Evolutionary conservation across 495 filamentous ascomycete species (phyloP).

Genomic region (Penicillium cataractarum): DNA sequence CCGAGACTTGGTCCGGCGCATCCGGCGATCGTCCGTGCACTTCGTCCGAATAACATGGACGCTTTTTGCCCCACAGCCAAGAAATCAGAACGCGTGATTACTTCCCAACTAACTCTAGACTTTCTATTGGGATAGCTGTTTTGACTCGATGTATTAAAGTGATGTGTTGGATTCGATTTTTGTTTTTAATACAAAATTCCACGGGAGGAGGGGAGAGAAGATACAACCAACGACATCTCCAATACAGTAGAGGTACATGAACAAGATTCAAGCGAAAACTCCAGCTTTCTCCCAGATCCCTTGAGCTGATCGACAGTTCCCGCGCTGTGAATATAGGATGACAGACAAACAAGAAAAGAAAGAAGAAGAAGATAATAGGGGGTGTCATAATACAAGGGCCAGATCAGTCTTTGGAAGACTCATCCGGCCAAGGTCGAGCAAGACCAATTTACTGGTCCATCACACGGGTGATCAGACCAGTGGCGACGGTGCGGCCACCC

Average conservation of each 20-base stretch:
- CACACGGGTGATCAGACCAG: constrained; percentile 87
- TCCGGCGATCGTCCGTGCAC: constrained; percentile 26
- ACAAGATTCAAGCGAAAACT: constrained; percentile 47
- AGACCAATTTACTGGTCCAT: constrained; percentile 41
- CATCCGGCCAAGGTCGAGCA: constrained; percentile 10
- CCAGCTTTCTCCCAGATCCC: constrained; percentile 40
- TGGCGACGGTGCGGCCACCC: constrained; percentile 91
- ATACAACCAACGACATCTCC: constrained; percentile 49
- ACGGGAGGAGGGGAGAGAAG: constrained; percentile 35
- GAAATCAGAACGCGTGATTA: neutral
- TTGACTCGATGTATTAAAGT: neutral
- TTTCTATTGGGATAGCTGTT: neutral
- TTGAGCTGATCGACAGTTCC: constrained; percentile 39
- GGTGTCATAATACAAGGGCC: constrained; percentile 44
- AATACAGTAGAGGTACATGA: constrained; percentile 46
- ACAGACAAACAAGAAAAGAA: constrained; percentile 39
- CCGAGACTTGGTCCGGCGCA: constrained; percentile 13
- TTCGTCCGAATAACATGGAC: constrained; percentile 23
- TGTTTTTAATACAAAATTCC: constrained; percentile 32
- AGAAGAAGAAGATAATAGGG: constrained; percentile 9
- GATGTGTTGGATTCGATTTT: constrained; percentile 9
- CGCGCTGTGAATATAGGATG: constrained; percentile 40
- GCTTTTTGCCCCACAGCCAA: neutral
- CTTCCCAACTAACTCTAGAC: neutral
- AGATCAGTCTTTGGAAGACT: constrained; percentile 14